Evolutionary conservation across 768 basidiomycete genomes (phyloP).

Genomic region (Filobasidium wieringae): DNA sequence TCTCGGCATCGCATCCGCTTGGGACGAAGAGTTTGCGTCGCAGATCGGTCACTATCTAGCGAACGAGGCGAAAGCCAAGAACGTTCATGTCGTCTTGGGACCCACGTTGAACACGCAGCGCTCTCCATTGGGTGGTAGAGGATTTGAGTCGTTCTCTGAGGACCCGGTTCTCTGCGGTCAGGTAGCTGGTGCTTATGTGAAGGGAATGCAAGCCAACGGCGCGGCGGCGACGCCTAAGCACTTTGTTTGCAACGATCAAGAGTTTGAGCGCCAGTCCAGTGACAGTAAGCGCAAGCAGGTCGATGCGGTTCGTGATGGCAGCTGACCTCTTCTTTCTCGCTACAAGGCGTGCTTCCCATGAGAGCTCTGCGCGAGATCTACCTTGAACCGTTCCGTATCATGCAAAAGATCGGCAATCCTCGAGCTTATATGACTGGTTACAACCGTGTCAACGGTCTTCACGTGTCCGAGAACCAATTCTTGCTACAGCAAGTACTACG

Average conservation of each 20-base stretch:
- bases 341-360: slow-evolving; percentile 42
- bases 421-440: slow-evolving; percentile 41
- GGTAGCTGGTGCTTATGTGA: slow-evolving; percentile 55
- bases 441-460: slow-evolving; percentile 52
- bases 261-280: slow-evolving; percentile 47
- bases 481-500: slow-evolving; percentile 50
- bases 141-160: slow-evolving; percentile 61
- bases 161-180: slow-evolving; percentile 55
- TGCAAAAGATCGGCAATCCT: slow-evolving; percentile 39
- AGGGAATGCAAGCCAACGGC: slow-evolving; percentile 57
- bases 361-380: neutral
- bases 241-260: slow-evolving; percentile 58
- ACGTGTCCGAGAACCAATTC: slow-evolving; percentile 48
- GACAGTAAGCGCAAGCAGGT: slow-evolving; percentile 32
- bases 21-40: slow-evolving; percentile 50
- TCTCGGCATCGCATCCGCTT: slow-evolving; percentile 58
- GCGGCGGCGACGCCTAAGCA: slow-evolving; percentile 64
- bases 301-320: slow-evolving; percentile 44
- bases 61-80: slow-evolving; percentile 55
- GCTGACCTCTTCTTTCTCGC: slow-evolving; percentile 4
- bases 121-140: slow-evolving; percentile 30
- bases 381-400: slow-evolving; percentile 48
- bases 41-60: slow-evolving; percentile 52
- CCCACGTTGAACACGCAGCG: slow-evolving; percentile 67
- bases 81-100: slow-evolving; percentile 51